phyloP scores from a whole-genome alignment of 2,329 filamentous ascomycete species.

The Dendryphion nanum region DNA sequence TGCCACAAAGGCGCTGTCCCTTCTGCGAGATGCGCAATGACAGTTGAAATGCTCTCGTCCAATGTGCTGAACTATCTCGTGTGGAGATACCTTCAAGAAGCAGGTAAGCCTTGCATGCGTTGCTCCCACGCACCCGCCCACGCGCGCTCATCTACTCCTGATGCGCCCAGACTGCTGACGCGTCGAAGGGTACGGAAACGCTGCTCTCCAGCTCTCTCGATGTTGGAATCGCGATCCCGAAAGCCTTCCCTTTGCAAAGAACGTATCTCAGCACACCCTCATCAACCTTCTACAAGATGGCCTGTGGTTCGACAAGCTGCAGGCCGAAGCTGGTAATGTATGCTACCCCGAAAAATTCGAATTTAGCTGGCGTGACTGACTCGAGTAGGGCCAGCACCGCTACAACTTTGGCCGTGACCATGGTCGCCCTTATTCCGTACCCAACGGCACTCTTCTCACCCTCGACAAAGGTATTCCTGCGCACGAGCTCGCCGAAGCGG shows the following conservation, averaged over 20 bases:
- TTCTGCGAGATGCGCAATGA: constrained; percentile 41
- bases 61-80: constrained; percentile 70
- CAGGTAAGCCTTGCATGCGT: constrained; percentile 19
- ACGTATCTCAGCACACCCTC: constrained; percentile 59
- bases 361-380: too few species aligned
- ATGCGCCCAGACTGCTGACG: constrained; percentile 9
- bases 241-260: constrained; percentile 58
- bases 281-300: constrained; percentile 64
- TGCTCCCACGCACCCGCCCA: background rate
- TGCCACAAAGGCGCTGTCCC: background rate
- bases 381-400: constrained; percentile 25
- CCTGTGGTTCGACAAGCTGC: constrained; percentile 49
- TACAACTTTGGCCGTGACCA: constrained; percentile 41
- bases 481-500: constrained; percentile 32
- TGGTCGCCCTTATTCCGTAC: constrained; percentile 37
- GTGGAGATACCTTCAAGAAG: constrained; percentile 57
- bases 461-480: constrained; percentile 37
- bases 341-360: constrained; percentile 8
- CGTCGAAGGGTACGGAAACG: constrained; percentile 54
- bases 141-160: background rate
- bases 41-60: constrained; percentile 48
- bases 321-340: constrained; percentile 36
- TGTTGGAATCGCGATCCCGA: constrained; percentile 64
- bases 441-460: constrained; percentile 36
- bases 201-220: constrained; percentile 59